A percentile compares a stretch with the other conserved stretches of the same genome.
phyloP scores from a whole-genome alignment of 371 early-diverging fungal species.

The Coemansia sp. region DNA sequence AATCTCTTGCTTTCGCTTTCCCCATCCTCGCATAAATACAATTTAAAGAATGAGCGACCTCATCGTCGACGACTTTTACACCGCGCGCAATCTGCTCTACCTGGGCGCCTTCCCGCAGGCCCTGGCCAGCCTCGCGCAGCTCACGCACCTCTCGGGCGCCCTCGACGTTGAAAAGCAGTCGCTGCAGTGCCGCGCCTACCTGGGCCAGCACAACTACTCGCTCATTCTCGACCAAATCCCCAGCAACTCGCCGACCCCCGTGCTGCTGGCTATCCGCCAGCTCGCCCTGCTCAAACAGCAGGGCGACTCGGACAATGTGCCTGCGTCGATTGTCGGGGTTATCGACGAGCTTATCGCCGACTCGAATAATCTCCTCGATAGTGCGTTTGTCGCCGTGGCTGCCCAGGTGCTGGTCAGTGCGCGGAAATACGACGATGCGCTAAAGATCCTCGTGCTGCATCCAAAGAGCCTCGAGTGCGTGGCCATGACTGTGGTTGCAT shows the following conservation, averaged over 20 bases:
- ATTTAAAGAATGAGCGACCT: conserved; percentile 8
- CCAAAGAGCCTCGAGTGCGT: conserved; percentile 80
- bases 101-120: conserved; percentile 59
- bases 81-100: conserved; percentile 58
- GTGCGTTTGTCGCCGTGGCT: conserved; percentile 49
- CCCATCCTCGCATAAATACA: too few relatives aligned
- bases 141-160: conserved; percentile 2
- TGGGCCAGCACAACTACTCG: conserved; percentile 54
- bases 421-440: conserved; percentile 61
- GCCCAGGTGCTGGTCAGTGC: conserved; percentile 55
- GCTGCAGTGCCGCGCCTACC: conserved; percentile 57
- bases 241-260: conserved; percentile 19
- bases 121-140: conserved; percentile 50
- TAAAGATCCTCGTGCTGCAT: conserved; percentile 64
- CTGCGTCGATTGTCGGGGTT: not conserved
- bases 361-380: conserved; percentile 11
- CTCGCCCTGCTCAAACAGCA: conserved; percentile 35
- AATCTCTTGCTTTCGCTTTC: too few relatives aligned
- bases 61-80: conserved; percentile 53
- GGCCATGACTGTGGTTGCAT: conserved; percentile 75
- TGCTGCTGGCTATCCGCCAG: conserved; percentile 52
- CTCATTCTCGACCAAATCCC: conserved; percentile 51
- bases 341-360: conserved; percentile 6
- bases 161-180: conserved; percentile 24
- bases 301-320: not conserved